phyloP scores from a whole-genome alignment of 1,139 yeast genomes.

The Zygosaccharomyces pseudobailii region DNA sequence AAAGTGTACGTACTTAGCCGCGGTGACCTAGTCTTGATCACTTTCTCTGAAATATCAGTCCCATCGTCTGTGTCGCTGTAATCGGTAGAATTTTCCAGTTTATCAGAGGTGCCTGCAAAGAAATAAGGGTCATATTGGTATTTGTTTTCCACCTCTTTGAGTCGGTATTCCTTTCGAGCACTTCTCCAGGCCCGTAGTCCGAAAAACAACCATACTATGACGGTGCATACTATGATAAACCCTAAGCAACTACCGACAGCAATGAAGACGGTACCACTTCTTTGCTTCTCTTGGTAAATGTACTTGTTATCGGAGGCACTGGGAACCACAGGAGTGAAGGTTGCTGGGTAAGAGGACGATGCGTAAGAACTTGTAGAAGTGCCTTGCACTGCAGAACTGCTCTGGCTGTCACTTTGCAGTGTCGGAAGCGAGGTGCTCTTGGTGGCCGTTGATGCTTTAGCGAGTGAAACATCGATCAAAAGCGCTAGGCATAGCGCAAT shows the following conservation, averaged over 20 bases:
- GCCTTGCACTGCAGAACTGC: background rate
- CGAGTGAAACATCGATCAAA: conserved; percentile 4
- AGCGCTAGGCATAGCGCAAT: conserved; percentile 2
- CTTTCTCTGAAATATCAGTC: conserved; percentile 24
- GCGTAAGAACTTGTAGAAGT: conserved; percentile 4
- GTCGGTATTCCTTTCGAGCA: conserved; percentile 22
- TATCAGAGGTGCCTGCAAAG: conserved; percentile 11
- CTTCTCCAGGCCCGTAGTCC: conserved; percentile 23
- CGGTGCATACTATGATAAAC: conserved; percentile 13
- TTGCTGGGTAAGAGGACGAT: conserved; percentile 38
- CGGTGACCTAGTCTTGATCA: conserved; percentile 16
- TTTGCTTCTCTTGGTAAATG: conserved; percentile 44
- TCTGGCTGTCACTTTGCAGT: background rate
- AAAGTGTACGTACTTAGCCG: conserved; percentile 27
- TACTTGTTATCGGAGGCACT: conserved; percentile 47
- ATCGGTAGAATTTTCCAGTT: conserved; percentile 6
- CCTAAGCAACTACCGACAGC: conserved; percentile 66
- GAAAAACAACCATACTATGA: conserved; percentile 16
- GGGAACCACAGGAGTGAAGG: conserved; percentile 44
- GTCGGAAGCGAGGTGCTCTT: background rate
- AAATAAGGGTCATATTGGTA: conserved; percentile 21
- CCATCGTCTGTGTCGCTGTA: conserved; percentile 10
- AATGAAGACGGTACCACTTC: conserved; percentile 70
- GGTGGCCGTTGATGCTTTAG: background rate
- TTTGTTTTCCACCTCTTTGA: conserved; percentile 16